Conservation (phyloP, 805 yeast species). For the Ogataea populi-albae region DNA sequence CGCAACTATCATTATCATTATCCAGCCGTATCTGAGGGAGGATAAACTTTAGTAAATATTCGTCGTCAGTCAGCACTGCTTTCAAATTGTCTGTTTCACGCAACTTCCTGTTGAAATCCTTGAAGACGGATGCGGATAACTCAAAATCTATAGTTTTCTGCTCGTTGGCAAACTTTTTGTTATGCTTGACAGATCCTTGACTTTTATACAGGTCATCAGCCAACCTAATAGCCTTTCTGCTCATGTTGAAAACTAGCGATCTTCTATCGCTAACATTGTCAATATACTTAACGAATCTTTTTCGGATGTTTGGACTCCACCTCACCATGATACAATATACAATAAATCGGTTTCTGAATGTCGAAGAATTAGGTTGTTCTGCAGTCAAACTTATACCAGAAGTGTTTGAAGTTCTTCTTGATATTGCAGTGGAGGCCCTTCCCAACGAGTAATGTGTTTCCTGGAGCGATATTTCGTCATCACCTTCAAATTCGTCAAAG, state of each 20-base stretch:
- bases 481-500: conserved; percentile 24
- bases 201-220: conserved; percentile 27
- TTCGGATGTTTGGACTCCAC: conserved; percentile 72
- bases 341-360: conserved; percentile 60
- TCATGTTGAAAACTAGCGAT: conserved; percentile 28
- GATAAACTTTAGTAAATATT: conserved; percentile 59
- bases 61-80: conserved; percentile 27
- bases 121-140: conserved; percentile 28
- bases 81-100: conserved; percentile 27
- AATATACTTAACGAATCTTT: conserved; percentile 58
- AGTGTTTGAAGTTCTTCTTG: conserved; percentile 16
- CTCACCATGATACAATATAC: conserved; percentile 70
- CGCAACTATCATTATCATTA: conserved; percentile 44
- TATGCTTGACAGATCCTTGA: conserved; percentile 6
- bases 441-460: conserved; percentile 17
- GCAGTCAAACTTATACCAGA: conserved; percentile 13
- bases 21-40: conserved; percentile 78
- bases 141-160: conserved; percentile 19
- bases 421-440: conserved; percentile 10
- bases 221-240: conserved; percentile 30
- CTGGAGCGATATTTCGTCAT: conserved; percentile 21
- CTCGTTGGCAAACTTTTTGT: conserved; percentile 7
- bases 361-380: conserved; percentile 32
- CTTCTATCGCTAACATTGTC: conserved; percentile 27
- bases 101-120: conserved; percentile 53